Evolutionary conservation across 306 rosid genomes (phyloP).

Genomic region (Vigna nakashimae): DNA sequence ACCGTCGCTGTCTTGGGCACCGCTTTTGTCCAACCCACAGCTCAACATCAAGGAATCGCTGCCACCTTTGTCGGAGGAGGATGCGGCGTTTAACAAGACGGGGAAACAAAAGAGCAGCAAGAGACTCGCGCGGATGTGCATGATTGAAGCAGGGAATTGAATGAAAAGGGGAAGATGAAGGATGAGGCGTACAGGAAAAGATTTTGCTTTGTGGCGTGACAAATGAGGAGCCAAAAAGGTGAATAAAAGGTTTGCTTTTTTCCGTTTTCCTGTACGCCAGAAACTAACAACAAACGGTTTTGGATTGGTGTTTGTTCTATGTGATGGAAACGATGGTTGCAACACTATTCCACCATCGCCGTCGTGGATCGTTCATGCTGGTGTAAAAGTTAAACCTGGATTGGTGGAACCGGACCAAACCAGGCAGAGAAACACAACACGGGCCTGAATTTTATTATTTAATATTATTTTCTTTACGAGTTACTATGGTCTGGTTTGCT

Average conservation of each 20-base stretch:
- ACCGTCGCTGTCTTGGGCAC: conserved; percentile 57
- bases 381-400: conserved; percentile 42
- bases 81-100: conserved; percentile 26
- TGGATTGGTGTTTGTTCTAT: conserved; percentile 1
- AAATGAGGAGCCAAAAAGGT: not conserved
- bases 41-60: conserved; percentile 42
- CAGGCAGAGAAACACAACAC: conserved; percentile 35
- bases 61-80: not conserved
- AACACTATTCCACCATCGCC: not conserved
- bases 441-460: not conserved
- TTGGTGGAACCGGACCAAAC: conserved; percentile 48
- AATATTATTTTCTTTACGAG: not conserved
- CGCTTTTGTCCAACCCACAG: conserved; percentile 44
- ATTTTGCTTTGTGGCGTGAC: not conserved
- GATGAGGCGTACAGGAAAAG: conserved; percentile 53
- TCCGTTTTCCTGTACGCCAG: conserved; percentile 28
- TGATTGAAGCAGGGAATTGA: not conserved
- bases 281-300: not conserved
- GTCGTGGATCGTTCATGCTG: not conserved
- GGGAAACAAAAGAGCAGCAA: not conserved
- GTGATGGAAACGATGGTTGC: not conserved
- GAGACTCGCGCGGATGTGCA: not conserved
- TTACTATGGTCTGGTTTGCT: not conserved
- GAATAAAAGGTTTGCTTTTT: not conserved
- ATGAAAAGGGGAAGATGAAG: not conserved